phyloP scores from a whole-genome alignment of 257 asterid species.

The Nicotiana tabacum region DNA sequence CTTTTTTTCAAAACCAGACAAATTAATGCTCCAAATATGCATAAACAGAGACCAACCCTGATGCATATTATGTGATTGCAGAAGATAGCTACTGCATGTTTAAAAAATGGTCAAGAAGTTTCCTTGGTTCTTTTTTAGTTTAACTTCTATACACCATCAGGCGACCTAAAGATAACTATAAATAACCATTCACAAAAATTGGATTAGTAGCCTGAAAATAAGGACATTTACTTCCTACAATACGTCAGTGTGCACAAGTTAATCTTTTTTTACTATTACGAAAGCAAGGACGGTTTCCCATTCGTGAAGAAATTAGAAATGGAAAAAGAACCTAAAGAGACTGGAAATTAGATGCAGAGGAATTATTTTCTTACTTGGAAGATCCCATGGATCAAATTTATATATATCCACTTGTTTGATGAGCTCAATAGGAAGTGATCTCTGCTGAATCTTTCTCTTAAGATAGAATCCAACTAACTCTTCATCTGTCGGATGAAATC shows the following conservation, averaged over 20 bases:
- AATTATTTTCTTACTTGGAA: slow-evolving; percentile 57
- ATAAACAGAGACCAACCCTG: not conserved
- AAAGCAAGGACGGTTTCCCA: not conserved
- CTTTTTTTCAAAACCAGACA: not conserved
- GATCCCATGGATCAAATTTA: slow-evolving; percentile 93
- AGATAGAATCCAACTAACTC: slow-evolving; percentile 77
- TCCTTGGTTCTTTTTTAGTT: not conserved
- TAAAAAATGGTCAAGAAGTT: not conserved
- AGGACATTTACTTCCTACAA: not conserved
- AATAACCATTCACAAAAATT: not conserved
- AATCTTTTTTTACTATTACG: not conserved
- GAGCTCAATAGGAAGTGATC: slow-evolving; percentile 60
- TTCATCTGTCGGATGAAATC: slow-evolving; percentile 87
- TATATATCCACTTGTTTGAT: slow-evolving; percentile 80
- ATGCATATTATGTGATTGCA: not conserved
- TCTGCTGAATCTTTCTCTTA: slow-evolving; percentile 57
- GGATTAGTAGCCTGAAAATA: not conserved
- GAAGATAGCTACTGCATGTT: not conserved
- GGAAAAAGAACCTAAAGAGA: not conserved
- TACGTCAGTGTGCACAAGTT: no score
- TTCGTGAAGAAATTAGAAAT: not conserved
- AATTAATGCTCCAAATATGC: not conserved
- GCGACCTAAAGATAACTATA: not conserved
- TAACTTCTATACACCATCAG: not conserved
- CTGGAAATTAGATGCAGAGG: not conserved